Conservation (phyloP, 768 basidiomycete genomes). For the Suillus spraguei region DNA sequence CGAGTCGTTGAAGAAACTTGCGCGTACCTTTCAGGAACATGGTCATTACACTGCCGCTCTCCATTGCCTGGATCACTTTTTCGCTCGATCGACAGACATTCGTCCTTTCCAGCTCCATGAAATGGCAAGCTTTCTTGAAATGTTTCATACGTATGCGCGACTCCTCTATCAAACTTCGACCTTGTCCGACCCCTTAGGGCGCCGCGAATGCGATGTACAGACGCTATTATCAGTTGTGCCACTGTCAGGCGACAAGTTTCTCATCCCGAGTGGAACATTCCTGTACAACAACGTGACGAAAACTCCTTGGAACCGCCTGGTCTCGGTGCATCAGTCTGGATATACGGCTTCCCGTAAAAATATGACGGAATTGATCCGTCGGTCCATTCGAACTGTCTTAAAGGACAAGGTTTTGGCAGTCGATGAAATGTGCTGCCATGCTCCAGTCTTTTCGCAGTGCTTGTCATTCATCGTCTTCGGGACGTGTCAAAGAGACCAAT, state of each 20-base stretch:
- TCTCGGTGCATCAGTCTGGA: background rate
- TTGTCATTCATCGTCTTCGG: constrained; percentile 33
- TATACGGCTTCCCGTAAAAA: constrained; percentile 19
- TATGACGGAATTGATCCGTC: constrained; percentile 28
- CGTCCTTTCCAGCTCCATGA: constrained; percentile 24
- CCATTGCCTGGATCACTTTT: constrained; percentile 47
- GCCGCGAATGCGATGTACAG: constrained; percentile 20
- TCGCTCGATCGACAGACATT: constrained; percentile 30
- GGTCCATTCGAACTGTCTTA: constrained; percentile 31
- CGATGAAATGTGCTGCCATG: constrained; percentile 31
- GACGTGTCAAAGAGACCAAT: constrained; percentile 36
- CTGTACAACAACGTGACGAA: background rate
- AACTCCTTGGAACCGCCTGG: background rate
- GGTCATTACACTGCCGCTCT: constrained; percentile 37
- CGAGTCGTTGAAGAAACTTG: constrained; percentile 34
- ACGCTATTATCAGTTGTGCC: constrained; percentile 38
- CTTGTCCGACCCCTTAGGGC: constrained; percentile 28
- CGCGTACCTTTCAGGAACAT: constrained; percentile 29
- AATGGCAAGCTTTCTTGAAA: constrained; percentile 31
- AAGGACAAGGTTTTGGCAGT: constrained; percentile 32
- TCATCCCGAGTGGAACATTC: constrained; percentile 1
- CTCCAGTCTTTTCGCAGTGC: constrained; percentile 42
- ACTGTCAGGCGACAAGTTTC: constrained; percentile 24
- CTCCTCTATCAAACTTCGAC: constrained; percentile 33
- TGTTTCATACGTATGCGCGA: constrained; percentile 40